Base-by-base conservation (phyloP, 2,329 filamentous ascomycete genomes). In the Corniculantispora saksenae region DNA sequence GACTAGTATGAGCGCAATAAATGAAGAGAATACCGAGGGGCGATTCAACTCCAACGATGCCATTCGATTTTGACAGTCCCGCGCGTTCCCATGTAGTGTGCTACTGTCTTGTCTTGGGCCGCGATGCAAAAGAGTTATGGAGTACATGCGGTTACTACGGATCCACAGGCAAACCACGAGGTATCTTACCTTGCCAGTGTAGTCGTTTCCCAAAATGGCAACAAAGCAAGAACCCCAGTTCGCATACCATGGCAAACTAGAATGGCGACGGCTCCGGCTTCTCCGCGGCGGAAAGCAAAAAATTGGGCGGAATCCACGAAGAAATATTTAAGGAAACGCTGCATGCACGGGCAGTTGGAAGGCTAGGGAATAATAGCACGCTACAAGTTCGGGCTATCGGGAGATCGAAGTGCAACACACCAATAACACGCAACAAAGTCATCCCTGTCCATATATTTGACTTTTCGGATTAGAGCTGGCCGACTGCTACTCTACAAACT, bases 111-210 rank as follows among this genome's bases (percentile, higher is more conserved):
- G 12, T 32, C 17, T 19, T 38, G 19, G 19, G 38, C 8, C 32
- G 17, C 9, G 51, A 29, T 35, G 12, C 7, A 27, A 32, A 54
- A 27, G 47, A 54, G 48, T 54, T 45, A 43, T 47, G 29, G 47
- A 61, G 47, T 53, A 53, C 21, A 25, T 38, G 13, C n/a, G 43
- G 19, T 47, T 27, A 19, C 29, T 12, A 35, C 21, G 47, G 40
- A 61, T 53, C 48, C 58, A 53, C 58, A 27, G 25, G 35, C 23
- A 10, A 15, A 43, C 32, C 59, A 53, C 59, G 59, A 61, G 21
- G 48, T 61, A 54, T 54, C 48, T 61, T 29, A 48, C 59, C 59
- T 54, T 61, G 59, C 59, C 6, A 32, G 32, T 32, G 32, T 32
- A 5, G 32, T 32, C 10, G 54, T 32, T 54, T 12, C 48, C 59